These are phyloP conservation scores for Linanthus parryae DNA, from an alignment of 148 eudicot genomes.

Conservation along the genomic window DNA sequence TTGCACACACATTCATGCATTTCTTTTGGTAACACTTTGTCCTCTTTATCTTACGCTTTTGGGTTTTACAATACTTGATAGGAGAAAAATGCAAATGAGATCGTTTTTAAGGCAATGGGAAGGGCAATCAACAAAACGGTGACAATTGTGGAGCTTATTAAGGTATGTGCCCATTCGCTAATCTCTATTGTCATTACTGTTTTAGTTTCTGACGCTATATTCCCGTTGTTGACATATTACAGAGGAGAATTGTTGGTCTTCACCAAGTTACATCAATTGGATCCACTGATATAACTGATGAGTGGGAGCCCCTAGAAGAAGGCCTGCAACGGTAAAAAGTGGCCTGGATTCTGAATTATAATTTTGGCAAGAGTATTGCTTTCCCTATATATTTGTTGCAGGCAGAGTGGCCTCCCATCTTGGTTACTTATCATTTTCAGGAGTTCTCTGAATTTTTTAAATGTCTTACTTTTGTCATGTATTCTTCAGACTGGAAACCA, in stretches of 20 bases:
- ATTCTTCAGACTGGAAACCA: slow-evolving; percentile 69
- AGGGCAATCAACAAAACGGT: slow-evolving; percentile 98
- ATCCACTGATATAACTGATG: slow-evolving; percentile 90
- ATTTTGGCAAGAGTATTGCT: too few species aligned
- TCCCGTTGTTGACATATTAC: slow-evolving; percentile 12
- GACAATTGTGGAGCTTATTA: slow-evolving; percentile 93
- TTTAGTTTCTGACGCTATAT: not conserved
- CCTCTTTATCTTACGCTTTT: not conserved
- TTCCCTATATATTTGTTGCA: not conserved
- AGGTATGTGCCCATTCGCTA: slow-evolving; percentile 33
- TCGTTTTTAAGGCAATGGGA: slow-evolving; percentile 98
- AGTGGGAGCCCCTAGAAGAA: slow-evolving; percentile 98
- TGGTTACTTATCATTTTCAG: too few species aligned
- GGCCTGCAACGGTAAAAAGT: slow-evolving; percentile 95
- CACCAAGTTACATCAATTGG: slow-evolving; percentile 88
- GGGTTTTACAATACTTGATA: slow-evolving; percentile 18
- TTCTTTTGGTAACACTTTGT: too few species aligned
- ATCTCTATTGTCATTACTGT: not conserved
- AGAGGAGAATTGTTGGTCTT: slow-evolving; percentile 96
- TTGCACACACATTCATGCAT: too few species aligned
- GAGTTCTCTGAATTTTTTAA: too few species aligned
- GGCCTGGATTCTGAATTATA: slow-evolving; percentile 8
- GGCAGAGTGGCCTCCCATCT: too few species aligned
- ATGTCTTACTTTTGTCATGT: not conserved
- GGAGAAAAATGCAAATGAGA: slow-evolving; percentile 79